Evolutionary conservation across 345 rosid species (phyloP).

Genomic region (Lepidium aucheri): DNA sequence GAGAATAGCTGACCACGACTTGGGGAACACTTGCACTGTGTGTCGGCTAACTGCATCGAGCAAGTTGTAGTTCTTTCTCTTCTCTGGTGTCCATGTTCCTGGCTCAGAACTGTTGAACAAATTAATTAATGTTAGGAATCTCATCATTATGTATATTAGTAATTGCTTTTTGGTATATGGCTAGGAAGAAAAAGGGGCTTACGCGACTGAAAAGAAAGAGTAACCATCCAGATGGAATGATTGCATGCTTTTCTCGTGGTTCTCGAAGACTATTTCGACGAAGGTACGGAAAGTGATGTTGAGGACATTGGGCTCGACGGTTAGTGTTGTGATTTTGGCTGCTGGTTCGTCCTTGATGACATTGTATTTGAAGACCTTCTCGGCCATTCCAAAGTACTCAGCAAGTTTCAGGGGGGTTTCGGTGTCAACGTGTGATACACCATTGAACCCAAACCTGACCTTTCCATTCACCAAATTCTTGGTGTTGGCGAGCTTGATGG

Average conservation of each 20-base stretch:
- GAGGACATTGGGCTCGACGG: conserved; percentile 37
- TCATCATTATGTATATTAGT: too few relatives aligned
- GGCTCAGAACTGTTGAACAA: conserved; percentile 46
- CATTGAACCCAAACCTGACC: conserved; percentile 57
- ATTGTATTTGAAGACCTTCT: conserved; percentile 53
- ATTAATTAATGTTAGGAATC: not conserved
- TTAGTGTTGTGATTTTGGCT: conserved; percentile 15
- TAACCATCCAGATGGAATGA: conserved; percentile 61
- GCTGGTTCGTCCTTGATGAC: conserved; percentile 39
- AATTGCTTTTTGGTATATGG: not conserved
- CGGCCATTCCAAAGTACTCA: conserved; percentile 40
- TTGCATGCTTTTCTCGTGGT: conserved; percentile 59
- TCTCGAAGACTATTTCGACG: conserved; percentile 70
- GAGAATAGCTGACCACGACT: conserved; percentile 79
- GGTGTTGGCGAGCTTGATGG: conserved; percentile 52
- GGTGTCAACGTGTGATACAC: conserved; percentile 48
- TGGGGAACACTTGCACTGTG: conserved; percentile 77
- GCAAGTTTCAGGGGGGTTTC: conserved; percentile 60
- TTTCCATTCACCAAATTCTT: conserved; percentile 32
- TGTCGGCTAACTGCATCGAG: conserved; percentile 83
- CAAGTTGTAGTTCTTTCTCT: conserved; percentile 69
- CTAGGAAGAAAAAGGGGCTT: conserved; percentile 15
- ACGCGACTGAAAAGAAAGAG: conserved; percentile 78
- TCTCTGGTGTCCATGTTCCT: conserved; percentile 71
- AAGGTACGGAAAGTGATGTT: conserved; percentile 64